phyloP scores from a whole-genome alignment of 2,329 filamentous ascomycete species.

The Penicillium digitatum region DNA sequence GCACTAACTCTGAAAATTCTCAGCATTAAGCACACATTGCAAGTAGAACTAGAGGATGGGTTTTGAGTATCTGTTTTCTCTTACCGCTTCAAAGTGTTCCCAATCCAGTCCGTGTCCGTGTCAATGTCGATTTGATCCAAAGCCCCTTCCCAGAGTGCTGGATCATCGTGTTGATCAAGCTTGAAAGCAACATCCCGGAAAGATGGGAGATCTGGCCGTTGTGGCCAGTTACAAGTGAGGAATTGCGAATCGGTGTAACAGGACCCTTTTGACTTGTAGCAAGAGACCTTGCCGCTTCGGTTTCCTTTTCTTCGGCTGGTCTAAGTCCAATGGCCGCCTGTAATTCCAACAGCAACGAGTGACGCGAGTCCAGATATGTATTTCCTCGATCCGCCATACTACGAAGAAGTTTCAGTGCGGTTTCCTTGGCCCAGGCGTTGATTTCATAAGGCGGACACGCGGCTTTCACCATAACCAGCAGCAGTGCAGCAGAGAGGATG shows the following conservation, averaged over 20 bases:
- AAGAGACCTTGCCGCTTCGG: neutral
- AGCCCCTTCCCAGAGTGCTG: constrained; percentile 42
- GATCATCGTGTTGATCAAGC: constrained; percentile 38
- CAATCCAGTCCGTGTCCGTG: constrained; percentile 43
- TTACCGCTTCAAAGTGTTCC: constrained; percentile 28
- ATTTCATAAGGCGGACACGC: constrained; percentile 48
- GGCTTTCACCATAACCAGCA: constrained; percentile 54
- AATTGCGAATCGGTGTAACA: constrained; percentile 11
- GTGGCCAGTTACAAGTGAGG: constrained; percentile 17
- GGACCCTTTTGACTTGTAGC: constrained; percentile 4
- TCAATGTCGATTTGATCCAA: constrained; percentile 40
- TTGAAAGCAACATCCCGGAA: constrained; percentile 35
- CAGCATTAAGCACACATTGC: neutral
- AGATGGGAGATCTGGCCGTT: constrained; percentile 20
- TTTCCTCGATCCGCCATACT: constrained; percentile 54
- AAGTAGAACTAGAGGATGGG: neutral
- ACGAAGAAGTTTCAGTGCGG: constrained; percentile 46
- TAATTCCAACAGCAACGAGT: constrained; percentile 39
- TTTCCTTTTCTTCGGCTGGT: neutral
- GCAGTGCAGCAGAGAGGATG: constrained; percentile 52
- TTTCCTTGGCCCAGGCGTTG: constrained; percentile 47
- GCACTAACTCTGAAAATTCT: neutral
- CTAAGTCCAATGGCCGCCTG: constrained; percentile 29
- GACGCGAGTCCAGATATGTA: constrained; percentile 45
- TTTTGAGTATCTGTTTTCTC: neutral